Base-by-base conservation (phyloP, 2,329 filamentous ascomycete species). In the Acrocalymma vagum region DNA sequence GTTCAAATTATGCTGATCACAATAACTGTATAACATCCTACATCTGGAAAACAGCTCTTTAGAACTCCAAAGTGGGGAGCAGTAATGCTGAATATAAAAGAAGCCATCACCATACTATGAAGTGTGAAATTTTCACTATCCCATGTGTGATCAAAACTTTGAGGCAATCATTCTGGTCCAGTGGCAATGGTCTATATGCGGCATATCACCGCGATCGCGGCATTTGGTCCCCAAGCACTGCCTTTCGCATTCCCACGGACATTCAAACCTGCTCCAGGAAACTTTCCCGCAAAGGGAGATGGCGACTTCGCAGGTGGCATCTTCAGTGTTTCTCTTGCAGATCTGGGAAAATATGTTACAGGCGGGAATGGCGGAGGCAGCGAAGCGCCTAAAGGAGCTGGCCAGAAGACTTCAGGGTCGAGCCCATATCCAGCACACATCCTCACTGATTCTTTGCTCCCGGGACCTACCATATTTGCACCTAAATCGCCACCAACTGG, bases 241-340 rank as follows among this genome's bases (percentile, higher is more conserved):
- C n/a, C n/a, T n/a, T n/a, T n/a, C n/a, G n/a, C n/a, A n/a, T n/a
- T 22, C 24, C 24, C 35, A 22, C 45, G 35, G 27, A 38, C 37
- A 18, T 49, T 49, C 32, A 32, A 21, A 1, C 41, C 45, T 16
- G 10, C 28, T 11, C 42, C 46, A n/a, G 37, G 45, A 9, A 42
- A 50, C 39, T 51, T 45, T 32, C 48, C 44, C 22, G 39, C 44
- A 17, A 51, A 38, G 33, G 40, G 40, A 24, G 48, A 52, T 26
- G 42, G 45, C 36, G 38, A 46, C 42, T 45, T 31, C 21, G 48
- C 41, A 8, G 41, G 48, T 20, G 45, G 45, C 28, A 53, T 53
- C 33, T 49, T 53, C 45, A 27, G 29, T 38, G 41, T 50, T 25
- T 25, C 44, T 9, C 38, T 53, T 17, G 25, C 33, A 13, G 37